Evolutionary conservation across 2,329 filamentous ascomycete species (phyloP).

Genomic region (Acrodontium crateriforme): DNA sequence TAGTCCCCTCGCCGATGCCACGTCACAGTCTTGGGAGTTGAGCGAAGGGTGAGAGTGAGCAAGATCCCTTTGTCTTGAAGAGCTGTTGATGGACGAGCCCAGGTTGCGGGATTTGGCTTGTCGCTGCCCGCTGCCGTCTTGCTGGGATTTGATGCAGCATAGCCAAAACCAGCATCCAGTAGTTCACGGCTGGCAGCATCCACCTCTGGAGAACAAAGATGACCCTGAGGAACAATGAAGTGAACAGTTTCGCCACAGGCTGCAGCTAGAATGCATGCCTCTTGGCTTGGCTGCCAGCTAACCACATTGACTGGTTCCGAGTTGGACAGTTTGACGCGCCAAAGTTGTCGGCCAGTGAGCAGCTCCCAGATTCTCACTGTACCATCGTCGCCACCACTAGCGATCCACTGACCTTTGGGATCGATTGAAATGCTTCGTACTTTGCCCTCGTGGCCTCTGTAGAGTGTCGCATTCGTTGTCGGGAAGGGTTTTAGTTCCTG

Average conservation of each 20-base stretch:
- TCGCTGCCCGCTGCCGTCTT: conserved; percentile 36
- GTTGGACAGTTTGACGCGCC: conserved; percentile 64
- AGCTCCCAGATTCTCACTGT: conserved; percentile 85
- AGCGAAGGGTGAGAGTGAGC: conserved; percentile 59
- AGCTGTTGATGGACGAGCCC: conserved; percentile 62
- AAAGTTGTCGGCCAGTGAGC: conserved; percentile 71
- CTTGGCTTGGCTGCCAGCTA: conserved; percentile 74
- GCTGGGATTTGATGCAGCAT: conserved; percentile 54
- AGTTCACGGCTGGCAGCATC: conserved; percentile 62
- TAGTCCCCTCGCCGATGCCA: conserved; percentile 95
- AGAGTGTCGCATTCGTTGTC: conserved; percentile 74
- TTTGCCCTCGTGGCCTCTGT: conserved; percentile 74
- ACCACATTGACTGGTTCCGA: conserved; percentile 74
- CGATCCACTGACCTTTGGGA: conserved; percentile 71
- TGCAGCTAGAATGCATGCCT: conserved; percentile 68
- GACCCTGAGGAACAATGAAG: conserved; percentile 51
- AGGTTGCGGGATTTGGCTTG: conserved; percentile 66
- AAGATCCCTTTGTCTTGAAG: conserved; percentile 68
- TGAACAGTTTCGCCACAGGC: conserved; percentile 75
- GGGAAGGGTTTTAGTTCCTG: conserved; percentile 93
- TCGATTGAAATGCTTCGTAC: conserved; percentile 77
- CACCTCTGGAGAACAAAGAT: conserved; percentile 25
- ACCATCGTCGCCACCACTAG: conserved; percentile 88
- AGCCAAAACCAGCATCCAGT: conserved; percentile 83
- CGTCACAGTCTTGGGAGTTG: conserved; percentile 63